Base-by-base conservation (phyloP, 768 basidiomycete species). In the Pleurotus tuoliensis region DNA sequence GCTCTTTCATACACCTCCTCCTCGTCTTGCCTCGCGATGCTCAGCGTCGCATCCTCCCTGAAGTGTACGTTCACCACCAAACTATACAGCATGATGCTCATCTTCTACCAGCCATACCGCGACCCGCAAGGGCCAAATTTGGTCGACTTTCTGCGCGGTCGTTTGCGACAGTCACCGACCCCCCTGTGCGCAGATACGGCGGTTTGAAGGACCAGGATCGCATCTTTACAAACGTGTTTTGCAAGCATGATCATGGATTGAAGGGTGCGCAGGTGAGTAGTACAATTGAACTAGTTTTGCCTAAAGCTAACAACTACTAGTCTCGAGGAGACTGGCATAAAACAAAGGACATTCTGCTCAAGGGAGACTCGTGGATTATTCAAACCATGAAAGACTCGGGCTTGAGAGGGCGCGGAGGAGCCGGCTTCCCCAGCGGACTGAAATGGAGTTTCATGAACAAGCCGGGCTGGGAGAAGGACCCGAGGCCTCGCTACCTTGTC, bases 391-490 rank as follows among this genome's bases (percentile, higher is more conserved):
- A 99, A 71, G 93, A 92, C 66, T 97, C 94, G 18, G 96, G 96
- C 46, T 81, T 98, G 37, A 86, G 96, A 66, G 96, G 96, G 11
- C 87, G 96, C 55, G 96, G 96, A 51, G 96, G 96, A 52, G 96
- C 96, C 41, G 96, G 96, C 25, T 99, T 99, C 69, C 96, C 96
- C 0, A 90, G 88, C 61, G 96, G 96, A 20, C 78, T 98, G 64
- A 98, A 98, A 69, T 98, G 95, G 95, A 90, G 88, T 66, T 94
- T 94, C 70, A 96, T 98, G 96, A 98, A 99, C 81, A 99, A 98
- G 74, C 95, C 94, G n/a, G 87, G 87, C 24, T 98, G 96, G 96
- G 86, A 98, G 76, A 88, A 91, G 68, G 96, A 98, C 66, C 85
- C 84, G 62, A 79, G 92, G 51, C 96, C 95, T 3, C 87, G 96